Conservation (phyloP, 768 basidiomycete species). For the Leucocoprinus sp. region DNA sequence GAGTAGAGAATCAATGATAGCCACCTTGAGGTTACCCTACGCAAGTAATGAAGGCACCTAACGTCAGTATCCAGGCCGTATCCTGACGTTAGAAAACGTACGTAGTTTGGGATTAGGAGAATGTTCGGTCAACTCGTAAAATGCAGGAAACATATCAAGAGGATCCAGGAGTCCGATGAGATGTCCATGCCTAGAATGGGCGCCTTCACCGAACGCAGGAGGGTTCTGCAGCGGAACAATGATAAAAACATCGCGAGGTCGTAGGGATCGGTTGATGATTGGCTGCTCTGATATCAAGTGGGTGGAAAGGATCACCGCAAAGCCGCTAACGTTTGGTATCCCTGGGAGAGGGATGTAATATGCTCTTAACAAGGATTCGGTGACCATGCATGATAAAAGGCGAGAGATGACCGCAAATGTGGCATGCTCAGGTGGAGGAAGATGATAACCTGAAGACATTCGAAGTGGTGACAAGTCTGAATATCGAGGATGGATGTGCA, state of each 20-base stretch:
- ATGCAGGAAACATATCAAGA: constrained; percentile 44
- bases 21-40: constrained; percentile 20
- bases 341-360: constrained; percentile 29
- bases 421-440: constrained; percentile 30
- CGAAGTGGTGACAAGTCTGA: constrained; percentile 4
- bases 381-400: constrained; percentile 41
- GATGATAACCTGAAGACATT: constrained; percentile 29
- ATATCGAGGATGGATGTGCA: neutral
- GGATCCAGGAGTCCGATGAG: constrained; percentile 45
- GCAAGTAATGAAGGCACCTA: no score
- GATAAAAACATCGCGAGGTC: constrained; percentile 35
- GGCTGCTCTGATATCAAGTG: constrained; percentile 22
- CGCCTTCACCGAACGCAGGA: constrained; percentile 31
- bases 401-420: constrained; percentile 40
- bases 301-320: constrained; percentile 31
- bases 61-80: no score
- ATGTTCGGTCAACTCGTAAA: constrained; percentile 25
- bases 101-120: neutral
- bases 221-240: constrained; percentile 38
- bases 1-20: constrained; percentile 24
- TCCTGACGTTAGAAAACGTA: neutral
- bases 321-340: constrained; percentile 21
- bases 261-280: constrained; percentile 24
- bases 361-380: constrained; percentile 36
- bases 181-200: constrained; percentile 26